A percentile compares a stretch with the other conserved stretches of the same genome.
Evolutionary conservation across 2,329 filamentous ascomycete genomes (phyloP).

Genomic region (Cadophora luteo-olivacea): DNA sequence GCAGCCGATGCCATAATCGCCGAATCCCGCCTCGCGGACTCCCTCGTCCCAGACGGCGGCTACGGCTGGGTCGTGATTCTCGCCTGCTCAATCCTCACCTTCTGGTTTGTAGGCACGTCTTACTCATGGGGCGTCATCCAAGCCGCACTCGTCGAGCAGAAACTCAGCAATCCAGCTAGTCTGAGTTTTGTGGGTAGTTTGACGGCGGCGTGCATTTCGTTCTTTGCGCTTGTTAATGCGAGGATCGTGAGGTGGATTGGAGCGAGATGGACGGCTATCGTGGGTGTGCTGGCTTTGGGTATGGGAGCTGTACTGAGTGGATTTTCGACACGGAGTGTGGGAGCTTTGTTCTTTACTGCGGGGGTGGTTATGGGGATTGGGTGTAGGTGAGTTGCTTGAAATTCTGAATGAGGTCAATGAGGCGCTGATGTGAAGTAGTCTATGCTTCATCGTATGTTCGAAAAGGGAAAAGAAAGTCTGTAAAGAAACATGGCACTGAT

Average conservation of each 20-base stretch:
- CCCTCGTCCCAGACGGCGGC: constrained; percentile 58
- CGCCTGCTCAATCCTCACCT: constrained; percentile 57
- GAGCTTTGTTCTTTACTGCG: constrained; percentile 55
- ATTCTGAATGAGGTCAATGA: background rate
- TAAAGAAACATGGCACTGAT: too few species aligned
- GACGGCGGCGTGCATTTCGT: constrained; percentile 55
- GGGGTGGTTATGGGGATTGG: constrained; percentile 56
- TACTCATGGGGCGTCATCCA: constrained; percentile 69
- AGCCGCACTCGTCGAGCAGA: constrained; percentile 57
- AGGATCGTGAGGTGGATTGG: constrained; percentile 58
- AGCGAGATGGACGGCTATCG: constrained; percentile 51
- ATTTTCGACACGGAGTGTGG: constrained; percentile 53
- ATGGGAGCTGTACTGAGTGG: constrained; percentile 55
- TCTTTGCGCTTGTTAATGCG: constrained; percentile 58
- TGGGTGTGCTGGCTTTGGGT: constrained; percentile 59
- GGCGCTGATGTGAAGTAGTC: constrained; percentile 20
- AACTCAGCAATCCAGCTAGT: constrained; percentile 56
- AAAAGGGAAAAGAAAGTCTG: too few species aligned
- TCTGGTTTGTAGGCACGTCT: constrained; percentile 62
- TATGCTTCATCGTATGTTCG: constrained; percentile 41
- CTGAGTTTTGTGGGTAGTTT: constrained; percentile 66
- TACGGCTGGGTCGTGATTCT: constrained; percentile 63
- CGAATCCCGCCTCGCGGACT: constrained; percentile 53
- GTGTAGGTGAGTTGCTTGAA: constrained; percentile 43
- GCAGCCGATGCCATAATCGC: constrained; percentile 47